A percentile compares a stretch with the other conserved stretches of the same genome.
phyloP scores from a whole-genome alignment of 768 basidiomycete genomes.

The Mycena alexandri region DNA sequence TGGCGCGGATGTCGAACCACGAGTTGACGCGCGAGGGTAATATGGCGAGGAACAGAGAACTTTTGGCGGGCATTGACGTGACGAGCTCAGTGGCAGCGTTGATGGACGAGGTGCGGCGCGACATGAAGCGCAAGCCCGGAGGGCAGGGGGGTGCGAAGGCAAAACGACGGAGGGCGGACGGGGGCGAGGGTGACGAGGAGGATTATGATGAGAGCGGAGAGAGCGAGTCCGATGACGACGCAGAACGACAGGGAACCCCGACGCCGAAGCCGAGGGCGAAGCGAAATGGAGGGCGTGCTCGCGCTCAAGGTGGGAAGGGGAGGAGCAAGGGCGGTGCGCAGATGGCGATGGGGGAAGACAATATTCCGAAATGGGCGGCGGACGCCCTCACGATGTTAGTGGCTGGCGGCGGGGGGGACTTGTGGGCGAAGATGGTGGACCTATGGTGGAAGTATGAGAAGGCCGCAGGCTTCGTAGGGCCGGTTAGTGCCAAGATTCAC shows the following conservation, averaged over 20 bases:
- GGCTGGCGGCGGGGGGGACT: not conserved
- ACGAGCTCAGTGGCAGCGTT: no score
- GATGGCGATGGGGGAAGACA: not conserved
- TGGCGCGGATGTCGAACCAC: no score
- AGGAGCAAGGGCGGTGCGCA: not conserved
- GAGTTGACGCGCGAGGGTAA: no score
- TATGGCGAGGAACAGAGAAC: no score
- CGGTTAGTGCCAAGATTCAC: no score
- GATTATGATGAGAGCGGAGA: not conserved
- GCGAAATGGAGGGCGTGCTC: not conserved
- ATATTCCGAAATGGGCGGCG: not conserved
- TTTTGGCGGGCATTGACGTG: no score
- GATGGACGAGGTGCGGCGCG: no score
- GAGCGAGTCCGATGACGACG: not conserved
- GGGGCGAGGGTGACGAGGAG: no score
- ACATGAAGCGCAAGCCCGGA: no score
- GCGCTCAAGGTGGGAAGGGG: not conserved
- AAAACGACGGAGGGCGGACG: not conserved
- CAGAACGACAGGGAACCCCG: not conserved
- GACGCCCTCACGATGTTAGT: not conserved
- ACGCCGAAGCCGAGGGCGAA: no score
- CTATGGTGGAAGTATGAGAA: conserved; percentile 6
- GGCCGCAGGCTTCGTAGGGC: not conserved
- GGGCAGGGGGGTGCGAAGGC: not conserved
- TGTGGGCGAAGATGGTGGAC: not conserved